Evolutionary conservation across 2,329 filamentous ascomycete genomes (phyloP), one percentile per base, ranked within the genome.

Genomic region (Escovopsis weberi): DNA sequence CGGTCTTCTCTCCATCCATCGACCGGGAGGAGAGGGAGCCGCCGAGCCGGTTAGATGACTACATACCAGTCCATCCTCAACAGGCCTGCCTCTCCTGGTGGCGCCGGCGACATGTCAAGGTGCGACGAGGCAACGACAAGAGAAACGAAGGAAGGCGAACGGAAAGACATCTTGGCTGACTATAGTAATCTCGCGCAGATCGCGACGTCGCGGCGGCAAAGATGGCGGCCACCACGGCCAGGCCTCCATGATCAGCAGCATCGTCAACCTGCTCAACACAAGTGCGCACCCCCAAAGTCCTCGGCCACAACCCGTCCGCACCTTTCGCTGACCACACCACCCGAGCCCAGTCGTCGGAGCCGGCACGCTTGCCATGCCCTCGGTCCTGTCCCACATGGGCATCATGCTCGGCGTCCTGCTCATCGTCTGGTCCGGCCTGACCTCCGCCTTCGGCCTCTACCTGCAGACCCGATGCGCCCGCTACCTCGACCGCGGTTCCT

Each of bases 251-350:
- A 62, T 82, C 42, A 94, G 87, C 66, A 94, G 88, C 59, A 82
- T 91, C 51, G 82, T 96, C 65, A 98, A 98, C 61, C 70, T 98
- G 50, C 72, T 96, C 50, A 98, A 98, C 63, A 98, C 91, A 15
- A 98, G 85, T 91, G 72, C 45, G 76, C 54, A 36, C 28, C 18
- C 18, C 15, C 15, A 15, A 15, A 15, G 15, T 15, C 15, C 15
- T 15, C 30, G 15, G 15, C 15, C 15, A 15, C 15, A 15, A 15
- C 15, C 15, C 15, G 15, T 15, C 37, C 11, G 23, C 28, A 15
- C 35, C 39, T 36, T 23, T 41, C 28, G 30, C 28, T 10, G 23
- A 30, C 45, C 32, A 30, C 23, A 19, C 52, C 33, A 28, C 35
- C 30, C 26, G 26, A 11, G 26, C 45, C 37, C 54, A 91, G 85